Conservation (phyloP, 148 eudicot species). For the Fallopia convolvulus region DNA sequence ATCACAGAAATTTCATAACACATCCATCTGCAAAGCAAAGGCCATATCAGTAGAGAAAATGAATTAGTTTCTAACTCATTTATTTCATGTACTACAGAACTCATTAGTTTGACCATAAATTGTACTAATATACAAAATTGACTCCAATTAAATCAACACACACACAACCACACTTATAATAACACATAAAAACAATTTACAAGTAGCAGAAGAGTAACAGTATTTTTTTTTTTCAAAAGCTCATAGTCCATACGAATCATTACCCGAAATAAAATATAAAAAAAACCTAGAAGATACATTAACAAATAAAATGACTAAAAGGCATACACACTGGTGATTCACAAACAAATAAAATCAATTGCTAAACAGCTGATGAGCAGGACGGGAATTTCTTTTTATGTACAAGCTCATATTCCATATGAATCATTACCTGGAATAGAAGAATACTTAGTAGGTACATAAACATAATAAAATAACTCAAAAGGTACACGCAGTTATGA, state of each 20-base stretch:
- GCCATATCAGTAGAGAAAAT: not conserved
- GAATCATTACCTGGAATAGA: conserved; percentile 13
- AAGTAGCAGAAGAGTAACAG: not conserved
- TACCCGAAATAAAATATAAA: conserved; percentile 88
- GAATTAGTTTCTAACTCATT: not conserved
- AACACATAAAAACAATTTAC: not conserved
- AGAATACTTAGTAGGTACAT: not conserved
- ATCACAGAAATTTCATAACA: not conserved
- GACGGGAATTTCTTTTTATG: not conserved
- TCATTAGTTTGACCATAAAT: not conserved
- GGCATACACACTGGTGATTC: not conserved
- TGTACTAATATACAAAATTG: not conserved
- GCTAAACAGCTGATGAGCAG: not conserved
- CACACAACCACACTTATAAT: not conserved
- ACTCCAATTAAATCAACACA: not conserved
- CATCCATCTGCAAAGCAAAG: conserved; percentile 5
- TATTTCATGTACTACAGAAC: not conserved
- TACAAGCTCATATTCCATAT: not conserved
- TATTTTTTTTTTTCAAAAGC: not conserved
- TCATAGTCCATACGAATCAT: conserved; percentile 33
- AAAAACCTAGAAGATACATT: conserved; percentile 94
- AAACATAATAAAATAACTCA: not conserved
- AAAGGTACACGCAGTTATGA: not conserved
- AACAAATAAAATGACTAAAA: not conserved
- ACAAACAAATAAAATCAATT: not conserved